Conservation (phyloP, 2,329 filamentous ascomycete species). For the Emericellopsis cladophorae region DNA sequence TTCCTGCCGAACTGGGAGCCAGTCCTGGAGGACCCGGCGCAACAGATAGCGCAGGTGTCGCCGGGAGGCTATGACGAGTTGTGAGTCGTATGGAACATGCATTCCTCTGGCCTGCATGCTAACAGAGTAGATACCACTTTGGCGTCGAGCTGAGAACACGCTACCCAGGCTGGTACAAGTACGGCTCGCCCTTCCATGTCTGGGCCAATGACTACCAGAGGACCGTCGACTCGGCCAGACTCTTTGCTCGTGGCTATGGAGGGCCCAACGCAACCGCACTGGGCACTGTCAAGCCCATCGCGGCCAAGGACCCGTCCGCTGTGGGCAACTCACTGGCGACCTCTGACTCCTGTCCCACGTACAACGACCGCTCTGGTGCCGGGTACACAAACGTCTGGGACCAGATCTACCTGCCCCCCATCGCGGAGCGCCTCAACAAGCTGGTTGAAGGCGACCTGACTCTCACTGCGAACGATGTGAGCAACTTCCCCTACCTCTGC, state of each 20-base stretch:
- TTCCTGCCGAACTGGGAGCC: conserved; percentile 49
- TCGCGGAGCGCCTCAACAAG: conserved; percentile 38
- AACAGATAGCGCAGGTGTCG: conserved; percentile 46
- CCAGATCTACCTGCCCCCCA: conserved; percentile 36
- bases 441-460: conserved; percentile 41
- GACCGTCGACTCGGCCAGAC: conserved; percentile 47
- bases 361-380: conserved; percentile 39
- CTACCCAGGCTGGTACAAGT: conserved; percentile 35
- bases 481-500: conserved; percentile 54
- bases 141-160: conserved; percentile 8
- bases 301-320: conserved; percentile 36
- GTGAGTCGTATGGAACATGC: conserved; percentile 34
- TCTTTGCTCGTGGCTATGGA: conserved; percentile 49
- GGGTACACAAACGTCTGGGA: conserved; percentile 33
- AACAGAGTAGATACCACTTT: conserved; percentile 17
- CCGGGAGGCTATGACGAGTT: conserved; percentile 51
- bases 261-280: conserved; percentile 38
- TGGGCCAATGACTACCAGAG: conserved; percentile 57
- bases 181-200: conserved; percentile 38
- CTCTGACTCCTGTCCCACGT: conserved; percentile 50
- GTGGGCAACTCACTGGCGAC: conserved; percentile 51
- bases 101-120: conserved; percentile 22
- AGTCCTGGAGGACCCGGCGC: conserved; percentile 36
- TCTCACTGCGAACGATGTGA: conserved; percentile 38
- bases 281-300: conserved; percentile 45